Percentiles rank a stretch among this genome's conserved stretches.
phyloP scores from a whole-genome alignment of 768 basidiomycete species.

The Sutorius australiensis region DNA sequence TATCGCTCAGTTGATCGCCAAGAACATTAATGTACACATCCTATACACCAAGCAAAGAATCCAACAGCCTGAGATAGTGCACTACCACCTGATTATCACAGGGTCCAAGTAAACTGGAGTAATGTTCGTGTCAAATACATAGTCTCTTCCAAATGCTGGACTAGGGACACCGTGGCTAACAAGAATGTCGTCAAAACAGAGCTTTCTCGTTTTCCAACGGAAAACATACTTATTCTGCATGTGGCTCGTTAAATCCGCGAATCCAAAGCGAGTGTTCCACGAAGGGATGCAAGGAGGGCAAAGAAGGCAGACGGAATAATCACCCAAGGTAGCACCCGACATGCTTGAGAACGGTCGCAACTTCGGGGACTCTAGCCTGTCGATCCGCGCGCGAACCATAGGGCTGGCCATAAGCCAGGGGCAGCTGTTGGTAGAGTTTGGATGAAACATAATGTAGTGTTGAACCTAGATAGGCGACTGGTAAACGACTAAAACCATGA shows the following conservation, averaged over 20 bases:
- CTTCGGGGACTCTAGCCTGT: background rate
- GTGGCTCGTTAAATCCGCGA: slow-evolving; percentile 13
- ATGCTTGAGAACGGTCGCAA: background rate
- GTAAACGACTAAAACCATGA: background rate
- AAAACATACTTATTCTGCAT: slow-evolving; percentile 19
- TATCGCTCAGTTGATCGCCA: background rate
- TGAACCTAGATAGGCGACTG: slow-evolving; percentile 15
- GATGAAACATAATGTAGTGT: slow-evolving; percentile 15
- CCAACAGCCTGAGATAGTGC: background rate
- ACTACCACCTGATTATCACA: background rate
- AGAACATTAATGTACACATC: background rate
- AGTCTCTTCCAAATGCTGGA: slow-evolving; percentile 18
- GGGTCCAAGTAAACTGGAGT: slow-evolving; percentile 15
- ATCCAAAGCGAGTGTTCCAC: slow-evolving; percentile 22
- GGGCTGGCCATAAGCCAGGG: slow-evolving; percentile 10
- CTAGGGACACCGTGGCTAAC: slow-evolving; percentile 18
- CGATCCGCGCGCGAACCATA: background rate
- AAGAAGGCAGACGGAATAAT: slow-evolving; percentile 22
- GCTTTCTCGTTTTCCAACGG: background rate
- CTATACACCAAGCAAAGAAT: background rate
- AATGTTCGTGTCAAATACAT: slow-evolving; percentile 19
- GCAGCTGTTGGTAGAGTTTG: background rate
- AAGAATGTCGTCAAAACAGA: background rate
- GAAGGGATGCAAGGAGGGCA: slow-evolving; percentile 29
- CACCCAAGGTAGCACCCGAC: slow-evolving; percentile 5